phyloP scores from a whole-genome alignment of 2,329 filamentous ascomycete genomes.

The Phialophora expanda region DNA sequence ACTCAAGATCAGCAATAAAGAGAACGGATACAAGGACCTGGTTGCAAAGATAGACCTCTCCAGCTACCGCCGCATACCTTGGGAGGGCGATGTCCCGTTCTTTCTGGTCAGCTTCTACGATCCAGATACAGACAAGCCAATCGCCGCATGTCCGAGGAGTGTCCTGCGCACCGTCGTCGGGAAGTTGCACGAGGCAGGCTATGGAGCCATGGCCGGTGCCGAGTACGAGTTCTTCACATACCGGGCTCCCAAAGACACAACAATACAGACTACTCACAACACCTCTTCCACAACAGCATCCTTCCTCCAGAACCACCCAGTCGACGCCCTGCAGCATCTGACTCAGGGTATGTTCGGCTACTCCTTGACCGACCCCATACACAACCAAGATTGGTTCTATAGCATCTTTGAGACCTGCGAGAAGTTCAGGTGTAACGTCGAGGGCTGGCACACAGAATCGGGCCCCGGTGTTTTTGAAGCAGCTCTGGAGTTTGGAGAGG shows the following conservation, averaged over 20 bases:
- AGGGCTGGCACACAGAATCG: slow-evolving; percentile 95
- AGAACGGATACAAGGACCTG: slow-evolving; percentile 87
- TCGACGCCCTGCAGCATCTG: slow-evolving; percentile 73
- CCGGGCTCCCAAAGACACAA: slow-evolving; percentile 63
- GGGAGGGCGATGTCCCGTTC: slow-evolving; percentile 85
- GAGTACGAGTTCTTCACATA: slow-evolving; percentile 98
- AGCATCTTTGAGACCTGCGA: slow-evolving; percentile 80
- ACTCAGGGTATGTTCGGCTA: slow-evolving; percentile 98
- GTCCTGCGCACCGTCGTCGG: slow-evolving; percentile 71
- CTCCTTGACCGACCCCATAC: slow-evolving; percentile 81
- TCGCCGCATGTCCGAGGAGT: slow-evolving; percentile 80
- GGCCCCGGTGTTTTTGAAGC: slow-evolving; percentile 96
- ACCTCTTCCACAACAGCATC: slow-evolving; percentile 72
- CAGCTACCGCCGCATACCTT: slow-evolving; percentile 82
- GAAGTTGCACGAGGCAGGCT: slow-evolving; percentile 71
- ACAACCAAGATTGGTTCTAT: slow-evolving; percentile 94
- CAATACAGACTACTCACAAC: slow-evolving; percentile 56
- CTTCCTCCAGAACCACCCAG: slow-evolving; percentile 75
- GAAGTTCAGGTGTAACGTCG: slow-evolving; percentile 78
- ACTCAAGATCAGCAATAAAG: slow-evolving; percentile 83
- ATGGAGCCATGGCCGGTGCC: slow-evolving; percentile 85
- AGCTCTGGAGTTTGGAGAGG: slow-evolving; percentile 85
- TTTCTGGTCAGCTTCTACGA: slow-evolving; percentile 85
- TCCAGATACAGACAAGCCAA: slow-evolving; percentile 72
- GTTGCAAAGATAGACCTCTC: slow-evolving; percentile 79